Conservation (phyloP, 2,329 filamentous ascomycete genomes). For the Neocucurbitaria cava region DNA sequence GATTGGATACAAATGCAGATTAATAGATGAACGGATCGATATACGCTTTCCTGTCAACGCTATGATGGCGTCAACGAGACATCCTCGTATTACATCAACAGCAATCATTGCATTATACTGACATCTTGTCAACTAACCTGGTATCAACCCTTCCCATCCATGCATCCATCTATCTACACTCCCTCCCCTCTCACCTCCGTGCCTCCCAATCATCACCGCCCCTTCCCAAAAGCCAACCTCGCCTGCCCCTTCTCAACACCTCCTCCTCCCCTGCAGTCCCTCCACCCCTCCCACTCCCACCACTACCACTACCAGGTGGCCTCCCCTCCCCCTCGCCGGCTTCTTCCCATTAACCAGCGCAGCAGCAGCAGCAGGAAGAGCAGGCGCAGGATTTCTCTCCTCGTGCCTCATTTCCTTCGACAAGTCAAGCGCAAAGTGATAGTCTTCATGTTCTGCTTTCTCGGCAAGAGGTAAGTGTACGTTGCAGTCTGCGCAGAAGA, state of each 20-base stretch:
- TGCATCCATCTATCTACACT: neutral
- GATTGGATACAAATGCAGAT: too few relatives aligned
- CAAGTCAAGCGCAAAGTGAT: slow-evolving; percentile 91
- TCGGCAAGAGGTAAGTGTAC: slow-evolving; percentile 64
- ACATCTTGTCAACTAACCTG: neutral
- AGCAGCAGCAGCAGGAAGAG: too few relatives aligned
- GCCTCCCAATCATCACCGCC: too few relatives aligned
- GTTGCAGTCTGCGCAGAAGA: slow-evolving; percentile 71
- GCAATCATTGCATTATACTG: too few relatives aligned
- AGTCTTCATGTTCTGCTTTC: slow-evolving; percentile 82
- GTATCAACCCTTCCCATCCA: neutral
- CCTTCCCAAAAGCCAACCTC: slow-evolving; percentile 52
- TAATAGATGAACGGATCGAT: too few relatives aligned
- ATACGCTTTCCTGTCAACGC: too few relatives aligned
- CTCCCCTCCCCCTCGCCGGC: slow-evolving; percentile 44
- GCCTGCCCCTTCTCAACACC: slow-evolving; percentile 54
- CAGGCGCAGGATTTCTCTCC: slow-evolving; percentile 25
- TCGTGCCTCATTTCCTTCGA: slow-evolving; percentile 63
- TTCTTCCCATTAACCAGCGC: slow-evolving; percentile 19
- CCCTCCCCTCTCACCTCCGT: too few relatives aligned
- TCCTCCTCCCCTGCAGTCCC: slow-evolving; percentile 11
- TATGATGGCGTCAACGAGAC: neutral
- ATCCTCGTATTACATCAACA: neutral
- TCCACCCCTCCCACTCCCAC: slow-evolving; percentile 14
- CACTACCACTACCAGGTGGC: slow-evolving; percentile 37